Percentiles rank a stretch among this genome's conserved stretches.
Conservation (phyloP, 768 basidiomycete species). For the Steccherinum ochraceum region DNA sequence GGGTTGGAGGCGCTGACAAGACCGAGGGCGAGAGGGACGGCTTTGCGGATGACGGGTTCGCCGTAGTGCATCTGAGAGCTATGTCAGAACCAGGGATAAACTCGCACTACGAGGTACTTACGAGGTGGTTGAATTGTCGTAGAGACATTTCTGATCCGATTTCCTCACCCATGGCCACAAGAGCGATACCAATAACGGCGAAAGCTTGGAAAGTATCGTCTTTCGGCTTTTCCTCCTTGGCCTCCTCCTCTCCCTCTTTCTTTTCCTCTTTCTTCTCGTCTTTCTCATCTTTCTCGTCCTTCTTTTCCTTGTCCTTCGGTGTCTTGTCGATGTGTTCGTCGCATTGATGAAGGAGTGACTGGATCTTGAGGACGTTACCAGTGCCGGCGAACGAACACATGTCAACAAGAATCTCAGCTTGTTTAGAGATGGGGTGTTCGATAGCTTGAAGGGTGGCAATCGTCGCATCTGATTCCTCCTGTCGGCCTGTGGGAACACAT, state of each 20-base stretch:
- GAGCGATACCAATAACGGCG: constrained; percentile 87
- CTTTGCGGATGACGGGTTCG: constrained; percentile 85
- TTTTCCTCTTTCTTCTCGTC: constrained; percentile 45
- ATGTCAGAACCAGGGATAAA: neutral
- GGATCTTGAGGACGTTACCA: constrained; percentile 90
- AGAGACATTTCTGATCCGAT: constrained; percentile 98
- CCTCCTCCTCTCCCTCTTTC: constrained; percentile 51
- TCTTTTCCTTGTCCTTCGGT: constrained; percentile 29
- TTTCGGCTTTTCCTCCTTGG: constrained; percentile 36
- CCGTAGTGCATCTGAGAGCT: constrained; percentile 92
- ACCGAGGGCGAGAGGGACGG: constrained; percentile 91
- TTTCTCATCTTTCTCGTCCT: constrained; percentile 20
- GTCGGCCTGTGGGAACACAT: constrained; percentile 65
- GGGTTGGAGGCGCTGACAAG: constrained; percentile 95
- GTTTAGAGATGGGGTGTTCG: constrained; percentile 85
- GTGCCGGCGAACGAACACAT: constrained; percentile 94
- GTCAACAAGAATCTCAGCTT: constrained; percentile 87
- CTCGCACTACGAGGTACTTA: too few relatives aligned
- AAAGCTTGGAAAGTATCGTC: constrained; percentile 88
- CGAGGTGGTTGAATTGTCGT: constrained; percentile 94
- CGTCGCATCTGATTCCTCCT: constrained; percentile 91
- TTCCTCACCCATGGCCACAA: constrained; percentile 98
- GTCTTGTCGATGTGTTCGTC: constrained; percentile 76
- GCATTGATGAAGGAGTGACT: constrained; percentile 88
- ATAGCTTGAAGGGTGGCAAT: constrained; percentile 91